Evolutionary conservation across 768 basidiomycete genomes (phyloP).

Genomic region (Suillus subaureus): DNA sequence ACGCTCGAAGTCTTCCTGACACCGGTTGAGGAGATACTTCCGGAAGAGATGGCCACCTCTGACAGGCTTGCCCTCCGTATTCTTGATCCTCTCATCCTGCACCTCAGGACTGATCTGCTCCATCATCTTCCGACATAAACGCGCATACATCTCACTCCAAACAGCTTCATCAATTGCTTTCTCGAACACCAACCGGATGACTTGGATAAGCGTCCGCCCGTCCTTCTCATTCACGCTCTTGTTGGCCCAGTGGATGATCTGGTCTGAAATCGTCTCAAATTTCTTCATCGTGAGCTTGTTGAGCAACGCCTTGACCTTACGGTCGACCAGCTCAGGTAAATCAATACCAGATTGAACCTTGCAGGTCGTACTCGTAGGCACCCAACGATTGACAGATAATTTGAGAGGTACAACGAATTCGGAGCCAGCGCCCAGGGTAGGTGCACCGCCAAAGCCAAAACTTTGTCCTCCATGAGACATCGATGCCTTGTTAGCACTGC

Average conservation of each 20-base stretch:
- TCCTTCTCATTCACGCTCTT: constrained; percentile 90
- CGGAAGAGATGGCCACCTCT: constrained; percentile 94
- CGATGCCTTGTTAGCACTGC: constrained; percentile 49
- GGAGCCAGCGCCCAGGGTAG: constrained; percentile 28
- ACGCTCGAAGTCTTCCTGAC: constrained; percentile 96
- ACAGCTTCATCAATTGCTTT: constrained; percentile 96
- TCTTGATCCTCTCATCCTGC: constrained; percentile 84
- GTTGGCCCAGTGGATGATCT: constrained; percentile 96
- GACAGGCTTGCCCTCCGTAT: constrained; percentile 82
- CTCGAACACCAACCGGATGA: constrained; percentile 95
- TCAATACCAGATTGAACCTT: constrained; percentile 52
- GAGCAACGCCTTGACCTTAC: constrained; percentile 87
- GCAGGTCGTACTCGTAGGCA: constrained; percentile 48
- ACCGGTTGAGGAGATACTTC: constrained; percentile 94
- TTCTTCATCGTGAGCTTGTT: constrained; percentile 98
- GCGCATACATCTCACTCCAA: constrained; percentile 98
- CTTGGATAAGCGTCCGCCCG: constrained; percentile 91
- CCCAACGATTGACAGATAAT: constrained; percentile 81
- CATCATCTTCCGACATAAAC: constrained; percentile 94
- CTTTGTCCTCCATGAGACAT: constrained; percentile 40
- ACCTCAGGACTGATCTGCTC: constrained; percentile 87
- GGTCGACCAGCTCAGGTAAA: constrained; percentile 84
- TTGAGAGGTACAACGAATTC: constrained; percentile 67
- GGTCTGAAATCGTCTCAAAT: constrained; percentile 93
- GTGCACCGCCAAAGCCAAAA: too few relatives aligned